These are phyloP conservation scores for Phanerodontia chrysosporium DNA, from an alignment of 768 basidiomycete genomes.

Conservation along the genomic window DNA sequence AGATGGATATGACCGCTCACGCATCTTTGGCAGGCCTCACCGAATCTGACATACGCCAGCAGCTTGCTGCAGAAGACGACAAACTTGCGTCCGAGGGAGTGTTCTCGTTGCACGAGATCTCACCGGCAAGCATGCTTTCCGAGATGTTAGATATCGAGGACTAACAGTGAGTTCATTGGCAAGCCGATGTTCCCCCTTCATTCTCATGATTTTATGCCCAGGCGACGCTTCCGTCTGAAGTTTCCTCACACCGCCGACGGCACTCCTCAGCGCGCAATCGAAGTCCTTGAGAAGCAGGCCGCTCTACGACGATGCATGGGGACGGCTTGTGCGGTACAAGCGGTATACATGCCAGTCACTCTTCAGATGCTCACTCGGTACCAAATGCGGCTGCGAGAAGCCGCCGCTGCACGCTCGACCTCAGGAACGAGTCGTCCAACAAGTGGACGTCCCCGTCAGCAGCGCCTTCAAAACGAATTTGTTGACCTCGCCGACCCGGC, in stretches of 20 bases:
- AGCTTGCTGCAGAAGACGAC: constrained; percentile 21
- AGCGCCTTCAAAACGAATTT: too few relatives aligned
- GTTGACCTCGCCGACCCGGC: too few relatives aligned
- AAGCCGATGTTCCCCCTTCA: background rate
- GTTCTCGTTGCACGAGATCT: background rate
- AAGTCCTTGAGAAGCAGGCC: constrained; percentile 3
- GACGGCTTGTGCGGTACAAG: background rate
- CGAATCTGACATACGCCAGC: constrained; percentile 15
- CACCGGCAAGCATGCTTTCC: background rate
- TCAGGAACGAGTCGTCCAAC: background rate
- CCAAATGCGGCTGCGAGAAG: background rate
- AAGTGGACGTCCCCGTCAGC: too few relatives aligned
- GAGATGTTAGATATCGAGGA: background rate
- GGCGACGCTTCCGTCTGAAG: background rate
- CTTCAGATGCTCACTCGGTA: background rate
- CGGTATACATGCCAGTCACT: background rate
- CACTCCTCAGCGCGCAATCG: background rate
- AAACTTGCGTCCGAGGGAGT: background rate
- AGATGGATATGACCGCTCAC: background rate
- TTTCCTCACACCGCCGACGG: background rate
- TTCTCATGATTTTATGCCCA: background rate
- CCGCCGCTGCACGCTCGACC: background rate
- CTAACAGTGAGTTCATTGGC: background rate
- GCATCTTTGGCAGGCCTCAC: constrained; percentile 5
- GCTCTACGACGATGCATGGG: background rate